Percentiles rank a stretch among this genome's conserved stretches.
These are phyloP conservation scores for Aspergillus sp. DNA, from an alignment of 2,329 filamentous ascomycete genomes.

Conservation along the genomic window DNA sequence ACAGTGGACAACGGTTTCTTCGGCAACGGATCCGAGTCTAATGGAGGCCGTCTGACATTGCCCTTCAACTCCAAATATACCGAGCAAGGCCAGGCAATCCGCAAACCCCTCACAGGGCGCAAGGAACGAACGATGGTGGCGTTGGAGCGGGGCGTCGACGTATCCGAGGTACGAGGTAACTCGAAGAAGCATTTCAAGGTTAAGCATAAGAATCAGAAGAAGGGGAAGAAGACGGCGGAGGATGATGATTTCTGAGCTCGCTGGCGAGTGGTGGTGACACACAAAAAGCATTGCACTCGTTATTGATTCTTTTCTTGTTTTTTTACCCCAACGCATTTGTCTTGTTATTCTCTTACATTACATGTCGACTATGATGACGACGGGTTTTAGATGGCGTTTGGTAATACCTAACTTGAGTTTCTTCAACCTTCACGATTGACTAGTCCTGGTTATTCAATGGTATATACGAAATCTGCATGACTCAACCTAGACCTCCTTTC, in stretches of 20 bases:
- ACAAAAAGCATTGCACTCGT: conserved; percentile 12
- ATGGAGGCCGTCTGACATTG: conserved; percentile 66
- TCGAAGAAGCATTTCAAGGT: conserved; percentile 78
- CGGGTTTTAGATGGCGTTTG: conserved; percentile 7
- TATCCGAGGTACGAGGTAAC: conserved; percentile 64
- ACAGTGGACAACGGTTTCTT: conserved; percentile 91
- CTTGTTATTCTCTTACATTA: not conserved
- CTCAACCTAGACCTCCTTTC: not conserved
- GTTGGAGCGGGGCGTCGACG: conserved; percentile 80
- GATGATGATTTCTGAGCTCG: conserved; percentile 30
- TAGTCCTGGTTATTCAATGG: conserved; percentile 3
- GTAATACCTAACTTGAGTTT: not conserved
- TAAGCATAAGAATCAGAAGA: conserved; percentile 38
- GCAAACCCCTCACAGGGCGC: conserved; percentile 74
- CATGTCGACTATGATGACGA: conserved; percentile 7
- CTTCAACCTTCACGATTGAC: not conserved
- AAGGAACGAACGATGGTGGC: conserved; percentile 79
- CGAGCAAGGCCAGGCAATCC: conserved; percentile 71
- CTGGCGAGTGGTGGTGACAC: conserved; percentile 19
- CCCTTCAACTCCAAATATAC: conserved; percentile 91
- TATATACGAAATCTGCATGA: conserved; percentile 2
- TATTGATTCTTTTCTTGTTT: conserved; percentile 13
- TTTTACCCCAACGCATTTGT: not conserved
- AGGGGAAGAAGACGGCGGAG: conserved; percentile 28
- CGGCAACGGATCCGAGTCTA: conserved; percentile 57